Percentiles rank a stretch among this genome's conserved stretches.
Evolutionary conservation across 805 yeast genomes (phyloP).

Genomic region (Saturnispora sanitii): DNA sequence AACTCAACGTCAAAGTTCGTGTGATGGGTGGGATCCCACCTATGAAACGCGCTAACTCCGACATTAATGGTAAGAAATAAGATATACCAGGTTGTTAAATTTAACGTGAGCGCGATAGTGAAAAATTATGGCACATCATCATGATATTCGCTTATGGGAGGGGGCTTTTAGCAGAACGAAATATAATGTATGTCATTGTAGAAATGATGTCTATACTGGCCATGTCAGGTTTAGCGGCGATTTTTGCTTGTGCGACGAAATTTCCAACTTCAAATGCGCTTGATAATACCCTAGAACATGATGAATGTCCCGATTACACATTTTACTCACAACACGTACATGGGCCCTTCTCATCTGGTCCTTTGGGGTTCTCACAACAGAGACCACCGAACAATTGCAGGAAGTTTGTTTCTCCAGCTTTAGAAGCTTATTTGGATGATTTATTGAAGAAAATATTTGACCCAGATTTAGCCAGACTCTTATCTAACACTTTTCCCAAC

Average conservation of each 20-base stretch:
- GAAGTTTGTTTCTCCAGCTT: constrained; percentile 53
- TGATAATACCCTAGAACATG: background rate
- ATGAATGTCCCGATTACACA: constrained; percentile 51
- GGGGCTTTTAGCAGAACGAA: no score
- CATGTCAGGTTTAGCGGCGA: no score
- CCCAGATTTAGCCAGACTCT: constrained; percentile 59
- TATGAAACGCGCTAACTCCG: constrained; percentile 29
- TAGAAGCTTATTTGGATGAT: constrained; percentile 51
- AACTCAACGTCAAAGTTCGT: constrained; percentile 40
- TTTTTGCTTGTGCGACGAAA: no score
- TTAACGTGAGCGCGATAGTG: no score
- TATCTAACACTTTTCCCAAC: constrained; percentile 80
- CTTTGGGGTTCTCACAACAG: constrained; percentile 54
- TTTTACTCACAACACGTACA: constrained; percentile 48
- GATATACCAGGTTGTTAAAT: background rate
- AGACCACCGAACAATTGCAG: constrained; percentile 67
- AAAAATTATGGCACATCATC: no score
- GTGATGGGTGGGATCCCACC: constrained; percentile 52
- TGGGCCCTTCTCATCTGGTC: constrained; percentile 49
- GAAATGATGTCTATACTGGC: no score
- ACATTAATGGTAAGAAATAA: constrained; percentile 15
- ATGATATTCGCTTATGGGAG: background rate
- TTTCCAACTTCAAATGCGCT: no score
- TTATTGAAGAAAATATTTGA: constrained; percentile 41
- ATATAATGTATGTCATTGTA: no score